Conservation (phyloP, 305 asterid species). For the Stenogyne calaminthoides region DNA sequence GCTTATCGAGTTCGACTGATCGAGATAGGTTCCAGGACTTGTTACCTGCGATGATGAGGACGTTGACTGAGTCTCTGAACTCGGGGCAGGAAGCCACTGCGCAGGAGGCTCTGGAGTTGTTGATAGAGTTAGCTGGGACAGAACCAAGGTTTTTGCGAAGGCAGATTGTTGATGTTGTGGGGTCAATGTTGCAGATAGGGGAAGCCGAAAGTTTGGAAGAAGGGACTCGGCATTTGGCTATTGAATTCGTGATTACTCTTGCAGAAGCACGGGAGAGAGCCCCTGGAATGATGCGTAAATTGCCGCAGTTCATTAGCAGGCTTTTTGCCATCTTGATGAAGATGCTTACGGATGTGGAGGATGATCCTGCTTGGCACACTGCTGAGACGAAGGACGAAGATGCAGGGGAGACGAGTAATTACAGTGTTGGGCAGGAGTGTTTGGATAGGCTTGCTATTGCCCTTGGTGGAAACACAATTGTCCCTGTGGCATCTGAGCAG, state of each 20-base stretch:
- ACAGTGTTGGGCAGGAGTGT: constrained; percentile 91
- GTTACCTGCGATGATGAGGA: constrained; percentile 89
- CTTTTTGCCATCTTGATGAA: constrained; percentile 76
- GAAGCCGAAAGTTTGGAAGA: constrained; percentile 86
- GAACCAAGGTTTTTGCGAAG: constrained; percentile 89
- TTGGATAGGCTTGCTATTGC: constrained; percentile 86
- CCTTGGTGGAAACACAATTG: constrained; percentile 86
- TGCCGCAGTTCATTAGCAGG: constrained; percentile 85
- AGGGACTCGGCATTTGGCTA: constrained; percentile 86
- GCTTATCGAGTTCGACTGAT: constrained; percentile 65
- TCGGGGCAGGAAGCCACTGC: constrained; percentile 85
- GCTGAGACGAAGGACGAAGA: constrained; percentile 88
- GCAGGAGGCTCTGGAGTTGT: constrained; percentile 84
- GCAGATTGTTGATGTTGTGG: constrained; percentile 89
- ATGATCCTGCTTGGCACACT: constrained; percentile 86
- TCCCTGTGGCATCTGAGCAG: constrained; percentile 89
- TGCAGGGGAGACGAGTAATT: constrained; percentile 89
- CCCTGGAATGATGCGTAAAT: constrained; percentile 95
- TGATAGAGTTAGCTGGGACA: constrained; percentile 88
- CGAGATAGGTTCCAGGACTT: constrained; percentile 92
- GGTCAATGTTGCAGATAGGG: constrained; percentile 85
- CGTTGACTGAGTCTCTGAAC: constrained; percentile 81
- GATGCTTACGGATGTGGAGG: constrained; percentile 83
- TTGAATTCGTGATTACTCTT: constrained; percentile 83
- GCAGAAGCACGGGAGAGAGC: constrained; percentile 94